Conservation (phyloP, 192 early-diverging fungal species). For the Rhizophagus clarus region DNA sequence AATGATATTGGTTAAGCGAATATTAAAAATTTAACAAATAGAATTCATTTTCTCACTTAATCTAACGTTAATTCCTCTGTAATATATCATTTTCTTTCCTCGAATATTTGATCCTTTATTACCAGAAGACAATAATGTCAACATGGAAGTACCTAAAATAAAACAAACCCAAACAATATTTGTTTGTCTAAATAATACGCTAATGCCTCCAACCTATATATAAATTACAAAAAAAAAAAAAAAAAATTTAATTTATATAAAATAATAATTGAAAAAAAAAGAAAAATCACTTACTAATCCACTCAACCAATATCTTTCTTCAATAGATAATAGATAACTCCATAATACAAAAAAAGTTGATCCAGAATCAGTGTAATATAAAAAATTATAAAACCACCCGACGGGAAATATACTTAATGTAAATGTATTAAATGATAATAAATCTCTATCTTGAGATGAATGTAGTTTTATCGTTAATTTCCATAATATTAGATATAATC, state of each 20-base stretch:
- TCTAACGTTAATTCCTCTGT: not conserved
- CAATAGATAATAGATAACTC: conserved; percentile 58
- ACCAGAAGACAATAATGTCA: not conserved
- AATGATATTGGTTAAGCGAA: not conserved
- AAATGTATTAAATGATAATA: conserved; percentile 39
- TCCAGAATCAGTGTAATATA: conserved; percentile 94
- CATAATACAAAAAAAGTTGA: conserved; percentile 80
- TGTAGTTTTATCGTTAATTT: conserved; percentile 46
- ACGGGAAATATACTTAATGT: conserved; percentile 74
- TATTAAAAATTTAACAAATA: not conserved
- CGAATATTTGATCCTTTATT: not conserved
- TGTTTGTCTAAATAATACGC: conserved; percentile 83
- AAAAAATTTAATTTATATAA: not conserved
- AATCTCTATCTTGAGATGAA: conserved; percentile 29
- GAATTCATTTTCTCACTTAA: not conserved
- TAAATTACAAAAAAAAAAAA: not conserved
- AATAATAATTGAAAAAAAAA: not conserved
- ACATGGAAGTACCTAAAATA: conserved; percentile 47
- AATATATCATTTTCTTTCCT: not conserved
- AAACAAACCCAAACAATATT: conserved; percentile 89
- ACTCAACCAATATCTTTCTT: conserved; percentile 49
- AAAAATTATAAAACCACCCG: conserved; percentile 78
- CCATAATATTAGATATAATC: conserved; percentile 50
- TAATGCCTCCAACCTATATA: not conserved
- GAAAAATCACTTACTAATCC: conserved; percentile 49